phyloP scores from a whole-genome alignment of 257 asterid species.

The Penstemon newberryi region DNA sequence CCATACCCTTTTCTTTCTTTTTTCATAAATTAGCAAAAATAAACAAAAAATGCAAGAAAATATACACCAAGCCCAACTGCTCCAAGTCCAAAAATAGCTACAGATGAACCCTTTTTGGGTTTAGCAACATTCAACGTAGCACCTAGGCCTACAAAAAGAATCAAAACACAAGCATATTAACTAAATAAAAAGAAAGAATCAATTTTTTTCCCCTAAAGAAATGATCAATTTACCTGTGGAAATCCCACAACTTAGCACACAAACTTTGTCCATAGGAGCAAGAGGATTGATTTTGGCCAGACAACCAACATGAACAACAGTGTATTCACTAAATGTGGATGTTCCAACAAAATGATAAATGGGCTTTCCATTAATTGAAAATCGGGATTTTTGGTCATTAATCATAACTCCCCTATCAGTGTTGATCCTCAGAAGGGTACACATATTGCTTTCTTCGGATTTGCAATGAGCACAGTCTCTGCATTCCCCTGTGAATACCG shows the following conservation, averaged over 20 bases:
- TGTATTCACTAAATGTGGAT: slow-evolving; percentile 75
- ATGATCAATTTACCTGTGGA: slow-evolving; percentile 56
- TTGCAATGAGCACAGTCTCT: slow-evolving; percentile 72
- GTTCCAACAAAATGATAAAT: slow-evolving; percentile 78
- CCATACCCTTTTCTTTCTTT: no score
- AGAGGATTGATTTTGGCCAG: slow-evolving; percentile 67
- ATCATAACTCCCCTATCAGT: slow-evolving; percentile 75
- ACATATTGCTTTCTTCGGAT: slow-evolving; percentile 75
- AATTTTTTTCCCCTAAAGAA: background rate
- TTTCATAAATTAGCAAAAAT: background rate
- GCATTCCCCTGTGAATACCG: slow-evolving; percentile 88
- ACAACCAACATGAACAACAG: slow-evolving; percentile 81
- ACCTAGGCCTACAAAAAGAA: slow-evolving; percentile 60
- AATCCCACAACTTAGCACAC: slow-evolving; percentile 79
- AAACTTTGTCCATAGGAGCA: slow-evolving; percentile 84
- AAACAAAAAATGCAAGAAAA: background rate
- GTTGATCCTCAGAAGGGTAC: slow-evolving; percentile 76
- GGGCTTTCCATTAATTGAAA: slow-evolving; percentile 72
- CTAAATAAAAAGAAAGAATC: background rate
- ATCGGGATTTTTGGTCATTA: slow-evolving; percentile 53
- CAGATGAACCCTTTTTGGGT: slow-evolving; percentile 61
- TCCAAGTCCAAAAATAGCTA: slow-evolving; percentile 75
- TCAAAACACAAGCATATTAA: background rate
- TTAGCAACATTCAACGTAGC: slow-evolving; percentile 84
- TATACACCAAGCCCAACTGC: slow-evolving; percentile 81